A percentile compares a stretch with the other conserved stretches of the same genome.
phyloP scores from a whole-genome alignment of 129 eudicot genomes.

The Calendula officinalis region DNA sequence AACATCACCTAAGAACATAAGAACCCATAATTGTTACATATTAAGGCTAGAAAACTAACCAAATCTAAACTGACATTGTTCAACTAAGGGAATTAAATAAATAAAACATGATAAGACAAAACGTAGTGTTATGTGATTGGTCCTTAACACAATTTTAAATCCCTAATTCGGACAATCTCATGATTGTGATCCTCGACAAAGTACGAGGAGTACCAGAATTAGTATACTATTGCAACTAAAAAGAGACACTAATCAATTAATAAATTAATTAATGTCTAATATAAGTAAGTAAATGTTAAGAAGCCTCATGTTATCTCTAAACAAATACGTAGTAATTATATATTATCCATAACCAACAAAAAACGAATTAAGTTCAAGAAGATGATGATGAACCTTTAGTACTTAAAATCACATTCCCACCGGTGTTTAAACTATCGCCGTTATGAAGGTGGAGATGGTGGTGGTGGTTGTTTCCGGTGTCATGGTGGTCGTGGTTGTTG shows the following conservation, averaged over 20 bases:
- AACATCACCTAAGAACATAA: too few species aligned
- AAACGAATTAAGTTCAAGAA: slow-evolving; percentile 32
- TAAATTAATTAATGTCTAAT: slow-evolving; percentile 18
- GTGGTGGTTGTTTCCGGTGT: slow-evolving; percentile 12
- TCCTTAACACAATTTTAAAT: slow-evolving; percentile 27
- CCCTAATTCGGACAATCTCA: slow-evolving; percentile 23
- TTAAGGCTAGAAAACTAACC: too few species aligned
- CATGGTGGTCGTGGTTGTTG: not conserved
- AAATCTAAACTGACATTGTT: not conserved
- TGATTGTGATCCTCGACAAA: slow-evolving; percentile 31
- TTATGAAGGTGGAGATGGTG: slow-evolving; percentile 23
- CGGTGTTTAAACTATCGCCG: slow-evolving; percentile 12
- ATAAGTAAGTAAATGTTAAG: slow-evolving; percentile 13
- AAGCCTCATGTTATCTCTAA: slow-evolving; percentile 17
- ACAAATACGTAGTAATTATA: slow-evolving; percentile 12
- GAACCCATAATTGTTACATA: not conserved
- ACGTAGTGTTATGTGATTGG: slow-evolving; percentile 29
- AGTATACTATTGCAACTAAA: not conserved
- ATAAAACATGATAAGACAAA: not conserved
- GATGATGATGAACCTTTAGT: slow-evolving; percentile 69
- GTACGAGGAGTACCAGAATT: slow-evolving; percentile 20
- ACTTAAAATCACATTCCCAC: slow-evolving; percentile 27
- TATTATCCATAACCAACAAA: not conserved
- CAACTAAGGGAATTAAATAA: not conserved
- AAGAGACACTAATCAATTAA: too few species aligned